Conservation (phyloP, 345 rosid genomes). For the Nasturtium officinale region DNA sequence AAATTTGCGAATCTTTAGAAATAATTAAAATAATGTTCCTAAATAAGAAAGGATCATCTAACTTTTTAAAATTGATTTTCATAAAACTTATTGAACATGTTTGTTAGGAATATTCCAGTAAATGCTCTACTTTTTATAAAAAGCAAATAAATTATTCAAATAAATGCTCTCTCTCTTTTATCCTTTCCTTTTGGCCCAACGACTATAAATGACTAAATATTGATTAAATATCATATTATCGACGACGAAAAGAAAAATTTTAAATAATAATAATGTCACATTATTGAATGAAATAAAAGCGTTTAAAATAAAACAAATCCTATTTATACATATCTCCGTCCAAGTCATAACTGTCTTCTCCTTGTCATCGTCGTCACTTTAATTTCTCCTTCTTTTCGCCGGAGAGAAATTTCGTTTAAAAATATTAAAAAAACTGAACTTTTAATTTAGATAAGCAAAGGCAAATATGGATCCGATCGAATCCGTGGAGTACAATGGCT, state of each 20-base stretch:
- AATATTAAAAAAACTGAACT: neutral
- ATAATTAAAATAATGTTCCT: too few relatives aligned
- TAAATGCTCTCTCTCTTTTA: too few relatives aligned
- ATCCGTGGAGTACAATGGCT: constrained; percentile 41
- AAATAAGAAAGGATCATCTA: too few relatives aligned
- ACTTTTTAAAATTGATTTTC: neutral
- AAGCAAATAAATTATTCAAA: too few relatives aligned
- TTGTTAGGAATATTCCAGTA: neutral
- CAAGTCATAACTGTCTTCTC: constrained; percentile 27
- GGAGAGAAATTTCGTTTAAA: neutral
- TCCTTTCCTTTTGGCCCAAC: too few relatives aligned
- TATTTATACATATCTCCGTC: constrained; percentile 13
- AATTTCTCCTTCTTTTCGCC: constrained; percentile 11
- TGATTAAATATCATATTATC: neutral
- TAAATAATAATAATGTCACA: neutral
- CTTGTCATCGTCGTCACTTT: constrained; percentile 11
- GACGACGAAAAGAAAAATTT: neutral
- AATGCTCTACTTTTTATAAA: neutral
- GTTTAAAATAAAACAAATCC: neutral
- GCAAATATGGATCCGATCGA: constrained; percentile 37
- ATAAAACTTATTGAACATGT: neutral
- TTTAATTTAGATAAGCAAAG: neutral
- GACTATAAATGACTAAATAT: neutral
- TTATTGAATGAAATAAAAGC: neutral
- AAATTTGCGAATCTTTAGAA: too few relatives aligned